Percentiles rank a stretch among this genome's conserved stretches.
Conservation (phyloP, 2,329 filamentous ascomycete genomes). For the Pseudopyrenochaeta lycopersici region DNA sequence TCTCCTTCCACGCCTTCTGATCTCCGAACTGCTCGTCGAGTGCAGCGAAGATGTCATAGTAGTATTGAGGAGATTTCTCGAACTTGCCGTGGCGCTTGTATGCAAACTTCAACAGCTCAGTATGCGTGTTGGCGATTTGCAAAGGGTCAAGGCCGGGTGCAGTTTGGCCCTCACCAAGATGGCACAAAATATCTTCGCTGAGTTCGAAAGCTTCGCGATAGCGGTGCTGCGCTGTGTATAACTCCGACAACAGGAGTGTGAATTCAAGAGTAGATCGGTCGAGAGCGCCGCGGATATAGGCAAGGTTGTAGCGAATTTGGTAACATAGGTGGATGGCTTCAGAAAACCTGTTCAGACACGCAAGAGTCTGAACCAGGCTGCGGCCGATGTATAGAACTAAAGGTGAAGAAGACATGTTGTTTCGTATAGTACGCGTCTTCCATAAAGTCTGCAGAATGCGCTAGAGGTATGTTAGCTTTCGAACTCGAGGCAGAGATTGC, state of each 20-base stretch:
- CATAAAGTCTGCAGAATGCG: constrained; percentile 46
- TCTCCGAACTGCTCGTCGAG: constrained; percentile 23
- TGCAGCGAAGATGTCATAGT: constrained; percentile 24
- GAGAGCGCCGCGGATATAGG: constrained; percentile 28
- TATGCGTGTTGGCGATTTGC: constrained; percentile 17
- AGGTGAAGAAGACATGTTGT: constrained; percentile 28
- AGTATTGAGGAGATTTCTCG: constrained; percentile 23
- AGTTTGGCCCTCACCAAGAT: constrained; percentile 23
- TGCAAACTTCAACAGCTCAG: constrained; percentile 25
- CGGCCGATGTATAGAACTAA: constrained; percentile 31
- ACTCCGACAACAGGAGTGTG: constrained; percentile 27
- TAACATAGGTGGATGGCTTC: constrained; percentile 31
- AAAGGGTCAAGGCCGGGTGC: constrained; percentile 20
- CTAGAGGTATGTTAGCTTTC: too few species aligned
- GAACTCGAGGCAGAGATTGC: too few species aligned
- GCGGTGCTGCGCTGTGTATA: constrained; percentile 28
- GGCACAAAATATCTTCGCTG: constrained; percentile 31
- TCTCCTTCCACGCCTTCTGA: constrained; percentile 24
- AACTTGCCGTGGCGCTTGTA: constrained; percentile 27
- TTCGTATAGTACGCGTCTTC: constrained; percentile 33
- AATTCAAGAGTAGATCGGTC: constrained; percentile 28
- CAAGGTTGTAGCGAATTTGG: constrained; percentile 34
- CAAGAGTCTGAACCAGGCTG: constrained; percentile 31
- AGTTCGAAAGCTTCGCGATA: constrained; percentile 31
- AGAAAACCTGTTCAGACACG: constrained; percentile 22